Evolutionary conservation across 345 rosid species (phyloP), one percentile per base, ranked within the genome.

Genomic region (Trapa incisa): DNA sequence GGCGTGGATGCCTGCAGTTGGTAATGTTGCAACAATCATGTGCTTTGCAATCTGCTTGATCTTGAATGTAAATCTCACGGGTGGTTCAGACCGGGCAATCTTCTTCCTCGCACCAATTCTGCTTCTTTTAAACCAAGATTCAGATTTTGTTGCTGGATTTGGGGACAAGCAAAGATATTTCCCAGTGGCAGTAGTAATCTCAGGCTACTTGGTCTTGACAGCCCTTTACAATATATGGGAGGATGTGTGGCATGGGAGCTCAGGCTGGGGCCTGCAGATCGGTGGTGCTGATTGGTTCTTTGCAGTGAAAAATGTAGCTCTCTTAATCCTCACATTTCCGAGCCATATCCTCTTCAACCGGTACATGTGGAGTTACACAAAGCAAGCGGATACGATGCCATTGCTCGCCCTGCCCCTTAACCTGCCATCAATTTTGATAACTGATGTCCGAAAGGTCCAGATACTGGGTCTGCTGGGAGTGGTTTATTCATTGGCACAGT

Each of bases 1-100:
- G 67, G 94, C 97, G 32, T 94, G 99, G 99, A 94, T 94, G 99
- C 99, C 99, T 0, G 87, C 93, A 0, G 91, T 89, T 29, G 99
- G 99, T 41, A 91, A 94, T 35, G 93, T 91, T 22, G 96, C 99
- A 41, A 87, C 99, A 6, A 73, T 86, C 39, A 86, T 89, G 96
- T 94, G 99, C 80, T 94, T 94, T 71, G 92, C 96, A 35, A 91
- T 87, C 74, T 94, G 99, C 86, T 75, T 94, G 68, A 89, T 91
- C 74, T 79, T 91, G 82, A 94, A 91, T 67, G 75, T 87, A 74
- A 84, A 82, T 72, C 75, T 91, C 67, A 84, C 97, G 0, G 96
- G 96, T 29, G 96, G 99, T 29, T 94, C 97, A 50, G 91, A 86
- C 79, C 90, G 84, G 68, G 99, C 97, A 48, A 89, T 94, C 71